These are phyloP conservation scores for Colletotrichum tamarilloi DNA, from an alignment of 2,329 filamentous ascomycete species.

Conservation along the genomic window DNA sequence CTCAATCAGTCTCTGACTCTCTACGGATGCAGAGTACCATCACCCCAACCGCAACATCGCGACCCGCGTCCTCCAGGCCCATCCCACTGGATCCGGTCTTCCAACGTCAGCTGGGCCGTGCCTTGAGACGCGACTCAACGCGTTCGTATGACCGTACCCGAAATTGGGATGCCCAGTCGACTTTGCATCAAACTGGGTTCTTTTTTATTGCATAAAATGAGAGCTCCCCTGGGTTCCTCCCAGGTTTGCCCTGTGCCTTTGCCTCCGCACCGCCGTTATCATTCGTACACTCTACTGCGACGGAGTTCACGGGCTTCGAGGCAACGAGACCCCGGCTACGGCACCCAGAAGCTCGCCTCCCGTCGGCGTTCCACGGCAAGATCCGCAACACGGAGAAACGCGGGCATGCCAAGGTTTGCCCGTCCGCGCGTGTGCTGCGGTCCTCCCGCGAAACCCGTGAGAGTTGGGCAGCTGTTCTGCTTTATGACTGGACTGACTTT, in stretches of 20 bases:
- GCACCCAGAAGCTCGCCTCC: background rate
- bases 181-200: background rate
- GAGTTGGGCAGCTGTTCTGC: constrained; percentile 25
- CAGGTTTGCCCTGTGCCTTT: background rate
- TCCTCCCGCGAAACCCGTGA: constrained; percentile 13
- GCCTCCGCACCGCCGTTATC: constrained; percentile 12
- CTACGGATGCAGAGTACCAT: no score
- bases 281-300: background rate
- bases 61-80: background rate
- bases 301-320: constrained; percentile 7
- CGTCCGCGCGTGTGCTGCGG: constrained; percentile 12
- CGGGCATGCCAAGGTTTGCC: constrained; percentile 15
- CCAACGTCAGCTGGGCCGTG: background rate
- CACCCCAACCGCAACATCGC: background rate
- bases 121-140: background rate
- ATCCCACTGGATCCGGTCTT: background rate
- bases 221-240: background rate
- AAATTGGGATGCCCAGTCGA: background rate
- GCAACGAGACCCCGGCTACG: constrained; percentile 17
- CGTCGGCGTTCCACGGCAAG: constrained; percentile 17
- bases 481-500: constrained; percentile 10
- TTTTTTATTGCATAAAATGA: background rate
- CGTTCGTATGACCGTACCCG: background rate
- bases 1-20: background rate
- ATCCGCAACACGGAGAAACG: constrained; percentile 23